Evolutionary conservation across 192 early-diverging fungal species (phyloP).

Genomic region (Gaertneriomyces sp.): DNA sequence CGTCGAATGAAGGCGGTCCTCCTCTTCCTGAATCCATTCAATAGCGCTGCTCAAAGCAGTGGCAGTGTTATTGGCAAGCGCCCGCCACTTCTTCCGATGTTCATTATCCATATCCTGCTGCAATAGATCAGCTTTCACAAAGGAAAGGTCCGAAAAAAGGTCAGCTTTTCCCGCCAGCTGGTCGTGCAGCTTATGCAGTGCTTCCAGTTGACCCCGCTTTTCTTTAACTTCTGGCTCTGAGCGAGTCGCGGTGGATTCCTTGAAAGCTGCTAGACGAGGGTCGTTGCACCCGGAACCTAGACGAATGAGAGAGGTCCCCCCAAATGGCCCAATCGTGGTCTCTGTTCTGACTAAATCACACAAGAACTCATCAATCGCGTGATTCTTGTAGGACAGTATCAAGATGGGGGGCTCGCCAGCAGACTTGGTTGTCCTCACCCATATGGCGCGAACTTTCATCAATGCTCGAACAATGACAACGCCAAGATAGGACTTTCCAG

Average conservation of each 20-base stretch:
- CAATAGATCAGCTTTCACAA: background rate
- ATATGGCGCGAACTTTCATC: conserved; percentile 28
- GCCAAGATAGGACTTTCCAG: conserved; percentile 44
- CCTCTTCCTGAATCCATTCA: background rate
- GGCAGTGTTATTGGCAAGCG: background rate
- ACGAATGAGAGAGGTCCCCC: conserved; percentile 15
- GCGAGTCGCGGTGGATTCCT: conserved; percentile 14
- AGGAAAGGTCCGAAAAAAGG: background rate
- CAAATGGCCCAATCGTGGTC: conserved; percentile 1
- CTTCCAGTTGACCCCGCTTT: conserved; percentile 14
- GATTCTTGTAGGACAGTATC: conserved; percentile 41
- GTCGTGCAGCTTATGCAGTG: conserved; percentile 19
- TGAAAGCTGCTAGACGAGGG: conserved; percentile 16
- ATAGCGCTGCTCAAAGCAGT: background rate
- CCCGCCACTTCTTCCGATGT: background rate
- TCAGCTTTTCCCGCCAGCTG: background rate
- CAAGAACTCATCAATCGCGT: conserved; percentile 43
- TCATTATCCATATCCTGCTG: background rate
- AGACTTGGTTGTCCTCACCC: conserved; percentile 22
- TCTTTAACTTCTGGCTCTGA: conserved; percentile 17
- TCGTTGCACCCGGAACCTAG: conserved; percentile 31
- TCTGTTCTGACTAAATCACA: conserved; percentile 29
- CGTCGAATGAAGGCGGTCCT: background rate
- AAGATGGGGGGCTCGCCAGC: conserved; percentile 33
- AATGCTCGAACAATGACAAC: conserved; percentile 39